phyloP scores from a whole-genome alignment of 148 eudicot species.

The Nepenthes gracilis region DNA sequence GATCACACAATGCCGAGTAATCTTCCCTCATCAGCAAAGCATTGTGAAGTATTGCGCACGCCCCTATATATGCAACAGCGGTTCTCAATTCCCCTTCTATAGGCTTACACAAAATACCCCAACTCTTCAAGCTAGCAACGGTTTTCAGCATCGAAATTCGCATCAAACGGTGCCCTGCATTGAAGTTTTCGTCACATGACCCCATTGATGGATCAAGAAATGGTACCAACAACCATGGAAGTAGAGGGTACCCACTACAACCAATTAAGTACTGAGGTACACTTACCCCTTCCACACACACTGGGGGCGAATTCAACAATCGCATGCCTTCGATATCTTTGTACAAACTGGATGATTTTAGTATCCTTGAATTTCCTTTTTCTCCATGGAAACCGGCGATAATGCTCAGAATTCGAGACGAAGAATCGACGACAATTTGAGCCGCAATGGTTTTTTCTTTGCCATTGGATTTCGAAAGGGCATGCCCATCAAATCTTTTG shows the following conservation, averaged over 20 bases:
- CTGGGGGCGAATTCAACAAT: constrained; percentile 23
- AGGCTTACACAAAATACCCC: constrained; percentile 68
- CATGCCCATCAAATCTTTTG: background rate
- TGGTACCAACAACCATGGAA: constrained; percentile 65
- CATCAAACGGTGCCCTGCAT: constrained; percentile 20
- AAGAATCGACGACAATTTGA: constrained; percentile 73
- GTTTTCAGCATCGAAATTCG: constrained; percentile 25
- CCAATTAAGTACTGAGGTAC: constrained; percentile 70
- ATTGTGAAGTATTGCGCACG: constrained; percentile 87
- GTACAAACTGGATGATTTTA: constrained; percentile 47
- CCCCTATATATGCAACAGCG: constrained; percentile 73
- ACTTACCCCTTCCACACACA: constrained; percentile 17
- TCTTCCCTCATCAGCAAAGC: constrained; percentile 74
- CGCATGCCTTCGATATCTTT: constrained; percentile 44
- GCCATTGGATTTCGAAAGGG: background rate
- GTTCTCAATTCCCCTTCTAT: constrained; percentile 48
- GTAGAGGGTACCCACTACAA: constrained; percentile 48
- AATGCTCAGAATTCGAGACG: constrained; percentile 57
- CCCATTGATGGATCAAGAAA: constrained; percentile 32
- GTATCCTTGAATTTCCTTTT: constrained; percentile 25
- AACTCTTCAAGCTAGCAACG: constrained; percentile 57
- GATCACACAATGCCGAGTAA: constrained; percentile 45
- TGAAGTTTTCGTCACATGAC: constrained; percentile 40
- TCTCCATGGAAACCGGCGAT: constrained; percentile 55
- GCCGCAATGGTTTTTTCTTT: constrained; percentile 33